These are phyloP conservation scores for Ophiostoma populinum DNA, from an alignment of 2,329 filamentous ascomycete genomes.

Conservation along the genomic window DNA sequence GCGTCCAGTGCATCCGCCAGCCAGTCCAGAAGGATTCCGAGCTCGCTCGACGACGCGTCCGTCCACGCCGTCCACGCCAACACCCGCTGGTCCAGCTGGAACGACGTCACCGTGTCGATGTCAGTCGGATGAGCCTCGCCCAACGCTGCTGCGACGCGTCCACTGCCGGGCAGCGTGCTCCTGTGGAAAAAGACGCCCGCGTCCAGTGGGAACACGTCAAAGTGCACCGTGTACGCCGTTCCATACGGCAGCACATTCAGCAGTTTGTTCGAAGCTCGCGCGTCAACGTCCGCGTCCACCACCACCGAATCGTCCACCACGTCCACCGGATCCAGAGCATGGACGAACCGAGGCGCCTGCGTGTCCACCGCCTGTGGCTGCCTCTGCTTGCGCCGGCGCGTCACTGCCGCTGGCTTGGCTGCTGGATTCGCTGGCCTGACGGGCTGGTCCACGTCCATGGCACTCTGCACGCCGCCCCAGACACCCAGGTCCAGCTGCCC, in stretches of 20 bases:
- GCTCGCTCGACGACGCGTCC: constrained; percentile 39
- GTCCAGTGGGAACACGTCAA: constrained; percentile 42
- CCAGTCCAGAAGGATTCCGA: constrained; percentile 44
- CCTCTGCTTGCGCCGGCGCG: constrained; percentile 26
- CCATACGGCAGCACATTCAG: constrained; percentile 41
- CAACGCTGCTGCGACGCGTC: constrained; percentile 25
- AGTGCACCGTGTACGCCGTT: constrained; percentile 42
- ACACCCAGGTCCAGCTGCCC: too few relatives aligned
- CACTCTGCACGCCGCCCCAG: too few relatives aligned
- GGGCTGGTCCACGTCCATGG: background rate
- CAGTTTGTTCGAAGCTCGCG: constrained; percentile 27
- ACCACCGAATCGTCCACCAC: background rate
- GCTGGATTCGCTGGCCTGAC: background rate
- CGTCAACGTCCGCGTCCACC: constrained; percentile 10
- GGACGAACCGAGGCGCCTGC: constrained; percentile 32
- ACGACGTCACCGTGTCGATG: constrained; percentile 14
- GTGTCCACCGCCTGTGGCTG: constrained; percentile 29
- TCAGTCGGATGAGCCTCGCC: constrained; percentile 10
- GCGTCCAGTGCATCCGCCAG: constrained; percentile 19
- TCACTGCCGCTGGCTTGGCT: background rate
- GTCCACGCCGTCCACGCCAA: constrained; percentile 41
- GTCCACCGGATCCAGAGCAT: constrained; percentile 28
- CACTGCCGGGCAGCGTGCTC: constrained; percentile 39
- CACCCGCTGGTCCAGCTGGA: constrained; percentile 29
- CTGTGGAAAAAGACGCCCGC: constrained; percentile 40